Evolutionary conservation across 257 asterid species (phyloP), one percentile per base, ranked within the genome.

Genomic region (Nicotiana paniculata): DNA sequence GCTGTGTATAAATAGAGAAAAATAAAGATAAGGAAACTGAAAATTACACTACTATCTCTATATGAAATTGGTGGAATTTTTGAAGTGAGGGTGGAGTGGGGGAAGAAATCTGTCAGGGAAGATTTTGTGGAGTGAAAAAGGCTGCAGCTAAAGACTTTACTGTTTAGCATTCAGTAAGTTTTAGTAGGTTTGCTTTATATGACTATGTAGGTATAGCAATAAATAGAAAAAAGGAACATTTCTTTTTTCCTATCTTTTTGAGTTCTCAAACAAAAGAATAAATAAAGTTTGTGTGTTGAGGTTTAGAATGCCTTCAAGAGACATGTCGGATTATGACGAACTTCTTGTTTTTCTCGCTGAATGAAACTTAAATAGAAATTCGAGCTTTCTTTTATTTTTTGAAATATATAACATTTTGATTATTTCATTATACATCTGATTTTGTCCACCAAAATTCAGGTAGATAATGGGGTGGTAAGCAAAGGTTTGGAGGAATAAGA

Each of bases 101-200:
- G 85, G 65, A 85, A 83, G 85, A 89, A 87, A 90, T 88, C 92
- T 91, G 97, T 90, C 91, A 90, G 97, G 86, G 89, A 79, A 89
- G 96, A 89, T 91, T 85, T 87, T 85, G 89, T 90, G 80, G 89
- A 85, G 88, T 77, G 86, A 30, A 90, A 90, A 70, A 89, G 85
- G 92, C 91, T 90, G 95, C 86, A 88, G 55, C 82, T 63, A 77
- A 88, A 90, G 85, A 87, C 90, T 84, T 75, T 66, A 72, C 39
- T 24, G 39, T 46, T 72, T 6, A 83, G 82, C 89, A 84, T 82
- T 88, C 83, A 54, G 68, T 30, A 83, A 62, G 81, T 80, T 81
- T 81, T 77, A 65, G 35, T 70, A 70, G 35, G 59, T 46, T 72
- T 81, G 86, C 79, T 81, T 86, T 86, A 35, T 59, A 59, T 81